These are phyloP conservation scores for Yarrowia alimentaria DNA, from an alignment of 805 yeast species.

Conservation along the genomic window DNA sequence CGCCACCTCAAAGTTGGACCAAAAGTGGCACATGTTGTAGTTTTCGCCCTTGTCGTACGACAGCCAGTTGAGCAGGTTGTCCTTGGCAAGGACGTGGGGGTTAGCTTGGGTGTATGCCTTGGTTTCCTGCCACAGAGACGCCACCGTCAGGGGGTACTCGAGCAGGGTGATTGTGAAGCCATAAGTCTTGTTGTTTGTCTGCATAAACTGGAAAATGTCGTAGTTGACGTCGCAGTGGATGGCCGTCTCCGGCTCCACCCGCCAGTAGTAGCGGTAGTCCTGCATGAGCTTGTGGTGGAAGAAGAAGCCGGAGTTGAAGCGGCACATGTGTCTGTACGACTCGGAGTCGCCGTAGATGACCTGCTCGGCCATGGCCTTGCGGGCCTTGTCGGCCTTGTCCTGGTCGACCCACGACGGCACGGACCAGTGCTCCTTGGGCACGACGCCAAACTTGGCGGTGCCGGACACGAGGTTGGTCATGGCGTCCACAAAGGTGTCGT, in stretches of 20 bases:
- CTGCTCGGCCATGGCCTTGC: conserved; percentile 46
- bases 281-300: conserved; percentile 57
- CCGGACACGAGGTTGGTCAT: conserved; percentile 59
- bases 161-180: conserved; percentile 67
- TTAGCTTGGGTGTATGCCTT: conserved; percentile 46
- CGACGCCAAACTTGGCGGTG: conserved; percentile 57
- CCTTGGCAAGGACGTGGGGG: conserved; percentile 53
- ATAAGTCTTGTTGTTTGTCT: conserved; percentile 53
- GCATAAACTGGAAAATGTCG: conserved; percentile 63
- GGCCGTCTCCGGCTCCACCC: conserved; percentile 69
- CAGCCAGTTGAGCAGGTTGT: conserved; percentile 61
- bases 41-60: conserved; percentile 60
- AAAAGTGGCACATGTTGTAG: conserved; percentile 76
- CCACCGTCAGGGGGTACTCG: conserved; percentile 62
- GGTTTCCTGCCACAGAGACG: conserved; percentile 60
- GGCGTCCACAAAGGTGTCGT: conserved; percentile 51
- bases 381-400: conserved; percentile 47
- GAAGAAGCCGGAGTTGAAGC: conserved; percentile 74
- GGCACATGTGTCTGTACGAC: conserved; percentile 76
- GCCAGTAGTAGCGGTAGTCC: conserved; percentile 69
- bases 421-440: conserved; percentile 65
- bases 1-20: conserved; percentile 76
- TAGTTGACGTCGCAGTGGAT: conserved; percentile 59
- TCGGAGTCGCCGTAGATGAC: conserved; percentile 60
- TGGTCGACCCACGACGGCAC: conserved; percentile 65